Percentiles rank a stretch among this genome's conserved stretches.
phyloP scores from a whole-genome alignment of 805 yeast species.

The Saturnispora silvae region DNA sequence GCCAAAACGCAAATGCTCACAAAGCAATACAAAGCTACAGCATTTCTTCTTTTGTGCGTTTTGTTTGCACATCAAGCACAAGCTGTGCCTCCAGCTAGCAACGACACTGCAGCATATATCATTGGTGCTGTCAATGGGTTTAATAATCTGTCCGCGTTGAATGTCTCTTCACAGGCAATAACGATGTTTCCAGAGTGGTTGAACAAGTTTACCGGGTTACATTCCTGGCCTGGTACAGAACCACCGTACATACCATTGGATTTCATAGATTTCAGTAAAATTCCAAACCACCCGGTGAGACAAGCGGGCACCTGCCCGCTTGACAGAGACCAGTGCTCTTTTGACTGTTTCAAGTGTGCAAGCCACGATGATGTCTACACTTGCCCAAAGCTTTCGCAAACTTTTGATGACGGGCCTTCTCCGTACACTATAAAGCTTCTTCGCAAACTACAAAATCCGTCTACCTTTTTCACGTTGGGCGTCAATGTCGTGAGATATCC shows the following conservation, averaged over 20 bases:
- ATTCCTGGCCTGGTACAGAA: slow-evolving; percentile 72
- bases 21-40: no score
- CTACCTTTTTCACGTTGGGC: slow-evolving; percentile 84
- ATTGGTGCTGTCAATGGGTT: not conserved
- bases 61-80: no score
- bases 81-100: no score
- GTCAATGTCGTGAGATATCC: slow-evolving; percentile 70
- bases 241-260: slow-evolving; percentile 85
- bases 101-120: not conserved
- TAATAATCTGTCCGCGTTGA: slow-evolving; percentile 9
- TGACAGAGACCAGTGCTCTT: slow-evolving; percentile 55
- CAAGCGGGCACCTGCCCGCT: slow-evolving; percentile 49
- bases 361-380: slow-evolving; percentile 66
- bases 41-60: no score
- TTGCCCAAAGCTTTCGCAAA: slow-evolving; percentile 68
- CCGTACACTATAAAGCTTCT: slow-evolving; percentile 55
- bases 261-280: slow-evolving; percentile 44
- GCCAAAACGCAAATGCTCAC: not conserved
- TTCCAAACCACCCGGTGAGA: slow-evolving; percentile 43
- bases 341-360: slow-evolving; percentile 76
- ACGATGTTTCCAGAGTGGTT: slow-evolving; percentile 68
- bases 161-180: slow-evolving; percentile 19
- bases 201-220: slow-evolving; percentile 57
- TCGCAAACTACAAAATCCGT: slow-evolving; percentile 36
- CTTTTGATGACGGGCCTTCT: slow-evolving; percentile 94